phyloP scores from a whole-genome alignment of 371 early-diverging fungal species.

The Mortierella polycephala region DNA sequence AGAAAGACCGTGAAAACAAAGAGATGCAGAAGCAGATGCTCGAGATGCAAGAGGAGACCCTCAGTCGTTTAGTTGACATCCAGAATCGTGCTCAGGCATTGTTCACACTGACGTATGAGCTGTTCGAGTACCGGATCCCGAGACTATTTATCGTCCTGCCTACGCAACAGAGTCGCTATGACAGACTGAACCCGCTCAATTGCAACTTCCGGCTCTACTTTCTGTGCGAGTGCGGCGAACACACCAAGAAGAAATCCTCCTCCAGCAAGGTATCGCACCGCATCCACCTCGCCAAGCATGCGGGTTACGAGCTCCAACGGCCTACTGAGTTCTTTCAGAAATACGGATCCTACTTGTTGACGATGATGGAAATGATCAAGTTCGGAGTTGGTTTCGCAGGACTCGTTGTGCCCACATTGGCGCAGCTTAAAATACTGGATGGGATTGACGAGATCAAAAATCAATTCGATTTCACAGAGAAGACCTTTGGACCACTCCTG shows the following conservation, averaged over 20 bases:
- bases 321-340: slow-evolving; percentile 15
- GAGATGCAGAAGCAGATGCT: background rate
- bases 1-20: background rate
- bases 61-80: slow-evolving; percentile 1
- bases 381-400: slow-evolving; percentile 4
- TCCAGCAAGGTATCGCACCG: background rate
- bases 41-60: slow-evolving; percentile 3
- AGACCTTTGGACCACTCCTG: background rate
- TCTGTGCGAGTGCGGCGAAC: slow-evolving; percentile 24
- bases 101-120: slow-evolving; percentile 9
- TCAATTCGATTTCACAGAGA: background rate
- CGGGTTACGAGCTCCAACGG: slow-evolving; percentile 13
- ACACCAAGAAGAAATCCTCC: slow-evolving; percentile 2
- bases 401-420: slow-evolving; percentile 11
- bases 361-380: slow-evolving; percentile 8
- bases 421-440: background rate
- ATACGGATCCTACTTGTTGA: slow-evolving; percentile 1
- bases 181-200: background rate
- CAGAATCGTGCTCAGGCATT: slow-evolving; percentile 8
- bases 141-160: slow-evolving; percentile 24
- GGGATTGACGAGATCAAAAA: background rate
- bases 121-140: slow-evolving; percentile 23
- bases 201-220: slow-evolving; percentile 14
- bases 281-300: background rate
- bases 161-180: background rate